phyloP scores from a whole-genome alignment of 345 rosid species.

The Viola odorata region DNA sequence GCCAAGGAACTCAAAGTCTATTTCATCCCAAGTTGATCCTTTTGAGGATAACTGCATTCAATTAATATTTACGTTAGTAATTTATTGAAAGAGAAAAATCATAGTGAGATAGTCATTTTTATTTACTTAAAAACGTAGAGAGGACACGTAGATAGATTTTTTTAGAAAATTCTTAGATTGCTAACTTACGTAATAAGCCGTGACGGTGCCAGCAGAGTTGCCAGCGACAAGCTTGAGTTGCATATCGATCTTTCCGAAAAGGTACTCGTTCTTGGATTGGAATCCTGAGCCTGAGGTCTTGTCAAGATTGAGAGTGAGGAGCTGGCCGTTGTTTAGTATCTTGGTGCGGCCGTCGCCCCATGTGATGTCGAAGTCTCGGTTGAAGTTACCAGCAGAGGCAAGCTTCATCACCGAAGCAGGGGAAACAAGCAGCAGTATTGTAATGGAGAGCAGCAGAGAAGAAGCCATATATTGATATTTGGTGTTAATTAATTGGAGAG shows the following conservation, averaged over 20 bases:
- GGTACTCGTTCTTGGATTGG: constrained; percentile 4
- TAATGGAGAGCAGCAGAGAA: too few relatives aligned
- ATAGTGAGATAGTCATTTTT: too few relatives aligned
- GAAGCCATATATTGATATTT: too few relatives aligned
- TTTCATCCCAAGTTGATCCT: constrained; percentile 9
- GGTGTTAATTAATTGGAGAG: too few relatives aligned
- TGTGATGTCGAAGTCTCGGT: background rate
- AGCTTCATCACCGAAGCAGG: background rate
- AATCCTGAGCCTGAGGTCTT: constrained; percentile 6
- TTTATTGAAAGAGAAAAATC: too few relatives aligned
- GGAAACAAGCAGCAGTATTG: too few relatives aligned
- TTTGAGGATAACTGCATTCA: constrained; percentile 3
- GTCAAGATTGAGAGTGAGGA: constrained; percentile 1
- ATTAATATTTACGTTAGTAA: background rate
- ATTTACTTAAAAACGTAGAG: too few relatives aligned
- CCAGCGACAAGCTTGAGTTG: constrained; percentile 3
- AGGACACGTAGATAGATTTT: too few relatives aligned
- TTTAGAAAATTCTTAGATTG: background rate
- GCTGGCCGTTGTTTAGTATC: constrained; percentile 2
- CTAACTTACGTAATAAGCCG: background rate
- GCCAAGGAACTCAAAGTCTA: constrained; percentile 7
- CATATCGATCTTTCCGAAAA: constrained; percentile 9
- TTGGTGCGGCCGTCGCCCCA: constrained; percentile 2
- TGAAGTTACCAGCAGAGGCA: background rate
- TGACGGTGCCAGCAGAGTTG: constrained; percentile 3